A percentile compares a stretch with the other conserved stretches of the same genome.
These are phyloP conservation scores for Teratosphaeria zuluensis DNA, from an alignment of 2,329 filamentous ascomycete genomes.

Conservation along the genomic window DNA sequence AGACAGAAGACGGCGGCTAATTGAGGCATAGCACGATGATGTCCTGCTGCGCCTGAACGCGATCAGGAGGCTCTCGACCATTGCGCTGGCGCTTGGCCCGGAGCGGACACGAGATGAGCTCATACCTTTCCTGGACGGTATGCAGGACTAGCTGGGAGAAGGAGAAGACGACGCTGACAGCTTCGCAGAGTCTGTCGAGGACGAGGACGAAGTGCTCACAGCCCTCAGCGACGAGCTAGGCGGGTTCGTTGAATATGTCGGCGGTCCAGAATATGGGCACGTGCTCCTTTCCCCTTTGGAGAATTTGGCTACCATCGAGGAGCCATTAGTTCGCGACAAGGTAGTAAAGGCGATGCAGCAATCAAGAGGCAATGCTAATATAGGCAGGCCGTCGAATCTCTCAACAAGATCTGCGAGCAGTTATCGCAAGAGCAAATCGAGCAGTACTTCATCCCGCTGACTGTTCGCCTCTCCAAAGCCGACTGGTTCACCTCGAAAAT, in stretches of 20 bases:
- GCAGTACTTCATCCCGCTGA: slow-evolving; percentile 93
- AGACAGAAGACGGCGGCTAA: background rate
- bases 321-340: slow-evolving; percentile 96
- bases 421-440: slow-evolving; percentile 88
- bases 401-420: slow-evolving; percentile 97
- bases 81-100: slow-evolving; percentile 87
- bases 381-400: slow-evolving; percentile 82
- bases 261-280: slow-evolving; percentile 85
- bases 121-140: slow-evolving; percentile 97
- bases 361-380: background rate
- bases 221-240: slow-evolving; percentile 95
- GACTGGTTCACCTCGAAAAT: slow-evolving; percentile 99
- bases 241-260: slow-evolving; percentile 94
- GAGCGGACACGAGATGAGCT: slow-evolving; percentile 97
- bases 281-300: slow-evolving; percentile 94
- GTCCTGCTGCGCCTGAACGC: slow-evolving; percentile 95
- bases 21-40: slow-evolving; percentile 74
- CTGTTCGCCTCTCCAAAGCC: slow-evolving; percentile 91
- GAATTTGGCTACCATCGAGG: slow-evolving; percentile 96
- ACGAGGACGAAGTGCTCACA: slow-evolving; percentile 96
- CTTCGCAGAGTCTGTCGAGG: slow-evolving; percentile 83
- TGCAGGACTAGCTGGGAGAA: slow-evolving; percentile 30
- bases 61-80: slow-evolving; percentile 95
- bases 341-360: slow-evolving; percentile 37
- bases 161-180: slow-evolving; percentile 13